These are phyloP conservation scores for Austroboletus eburneus DNA, from an alignment of 768 basidiomycete genomes.

Conservation along the genomic window DNA sequence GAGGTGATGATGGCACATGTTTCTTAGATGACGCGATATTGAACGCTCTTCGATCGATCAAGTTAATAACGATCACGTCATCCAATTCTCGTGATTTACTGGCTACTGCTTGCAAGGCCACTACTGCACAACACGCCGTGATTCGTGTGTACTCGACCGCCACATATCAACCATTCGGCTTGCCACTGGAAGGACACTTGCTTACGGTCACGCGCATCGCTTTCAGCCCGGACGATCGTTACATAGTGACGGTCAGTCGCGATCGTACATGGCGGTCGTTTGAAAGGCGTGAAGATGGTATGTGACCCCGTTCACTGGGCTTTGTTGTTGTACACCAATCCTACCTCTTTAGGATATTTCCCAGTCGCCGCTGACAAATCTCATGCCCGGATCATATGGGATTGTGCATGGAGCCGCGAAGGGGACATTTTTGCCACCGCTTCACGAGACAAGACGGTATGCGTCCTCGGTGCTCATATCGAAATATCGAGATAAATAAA, in stretches of 20 bases:
- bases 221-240: slow-evolving; percentile 83
- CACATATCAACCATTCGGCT: slow-evolving; percentile 66
- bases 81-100: slow-evolving; percentile 67
- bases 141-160: slow-evolving; percentile 76
- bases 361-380: slow-evolving; percentile 73
- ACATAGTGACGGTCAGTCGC: slow-evolving; percentile 80
- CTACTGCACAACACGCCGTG: slow-evolving; percentile 83
- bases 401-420: slow-evolving; percentile 81
- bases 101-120: slow-evolving; percentile 90
- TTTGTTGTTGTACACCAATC: neutral
- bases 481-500: neutral
- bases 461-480: no score
- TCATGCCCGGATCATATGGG: slow-evolving; percentile 94
- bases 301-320: neutral
- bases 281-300: slow-evolving; percentile 45
- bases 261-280: slow-evolving; percentile 92
- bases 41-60: slow-evolving; percentile 26
- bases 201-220: slow-evolving; percentile 88
- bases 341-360: slow-evolving; percentile 46
- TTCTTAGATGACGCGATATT: neutral
- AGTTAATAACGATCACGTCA: slow-evolving; percentile 76
- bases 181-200: slow-evolving; percentile 75
- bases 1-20: slow-evolving; percentile 52
- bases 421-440: slow-evolving; percentile 86
- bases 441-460: slow-evolving; percentile 90